Evolutionary conservation across 78 protist species (phyloP).

Genomic region (Blattamonas nauphoetae): DNA sequence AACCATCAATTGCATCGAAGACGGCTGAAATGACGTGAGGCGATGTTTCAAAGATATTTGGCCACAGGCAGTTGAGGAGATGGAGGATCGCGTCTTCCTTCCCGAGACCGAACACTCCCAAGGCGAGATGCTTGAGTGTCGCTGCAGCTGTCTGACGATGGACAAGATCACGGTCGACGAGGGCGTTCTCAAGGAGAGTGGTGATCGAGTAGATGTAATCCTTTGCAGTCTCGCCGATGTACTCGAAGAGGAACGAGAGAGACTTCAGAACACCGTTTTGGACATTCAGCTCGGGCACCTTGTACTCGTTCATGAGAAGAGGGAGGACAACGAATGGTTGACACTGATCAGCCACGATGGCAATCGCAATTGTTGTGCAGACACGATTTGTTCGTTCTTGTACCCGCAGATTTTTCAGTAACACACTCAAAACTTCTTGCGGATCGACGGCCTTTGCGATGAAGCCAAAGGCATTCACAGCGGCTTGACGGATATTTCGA

Average conservation of each 20-base stretch:
- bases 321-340: conserved; percentile 92
- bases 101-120: conserved; percentile 76
- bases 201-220: conserved; percentile 91
- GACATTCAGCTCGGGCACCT: conserved; percentile 93
- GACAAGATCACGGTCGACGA: conserved; percentile 90
- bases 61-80: conserved; percentile 93
- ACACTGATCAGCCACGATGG: conserved; percentile 96
- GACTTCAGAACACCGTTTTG: conserved; percentile 96
- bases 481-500: conserved; percentile 84
- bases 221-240: conserved; percentile 86
- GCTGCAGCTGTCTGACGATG: conserved; percentile 91
- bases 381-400: conserved; percentile 94
- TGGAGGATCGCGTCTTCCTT: conserved; percentile 90
- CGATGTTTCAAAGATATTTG: conserved; percentile 94
- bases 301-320: conserved; percentile 94
- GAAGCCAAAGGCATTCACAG: conserved; percentile 91
- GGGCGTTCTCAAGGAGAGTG: conserved; percentile 94
- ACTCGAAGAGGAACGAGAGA: conserved; percentile 92
- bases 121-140: conserved; percentile 52
- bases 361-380: conserved; percentile 98
- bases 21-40: conserved; percentile 96
- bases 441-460: conserved; percentile 97
- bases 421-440: conserved; percentile 88
- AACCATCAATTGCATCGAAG: conserved; percentile 89
- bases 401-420: conserved; percentile 91